A percentile compares a stretch with the other conserved stretches of the same genome.
Evolutionary conservation across 139 green algal genomes (phyloP).

Genomic region (Tetraselmis chui): DNA sequence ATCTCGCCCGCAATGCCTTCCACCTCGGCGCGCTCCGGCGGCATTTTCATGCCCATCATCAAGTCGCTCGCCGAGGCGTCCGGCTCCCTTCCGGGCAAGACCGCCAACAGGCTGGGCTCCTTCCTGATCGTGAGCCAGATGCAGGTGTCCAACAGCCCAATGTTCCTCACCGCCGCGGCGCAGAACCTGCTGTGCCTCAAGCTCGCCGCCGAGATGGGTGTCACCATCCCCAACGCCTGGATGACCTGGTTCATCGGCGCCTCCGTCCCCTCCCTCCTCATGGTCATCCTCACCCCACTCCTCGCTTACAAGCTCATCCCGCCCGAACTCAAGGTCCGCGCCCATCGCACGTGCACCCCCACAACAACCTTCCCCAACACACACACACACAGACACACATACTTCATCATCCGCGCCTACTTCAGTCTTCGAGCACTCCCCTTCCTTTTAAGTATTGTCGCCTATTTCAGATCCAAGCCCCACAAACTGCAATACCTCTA

Average conservation of each 20-base stretch:
- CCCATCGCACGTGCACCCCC: neutral
- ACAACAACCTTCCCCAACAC: neutral
- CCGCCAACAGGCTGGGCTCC: slow-evolving; percentile 66
- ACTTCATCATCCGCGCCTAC: too few species aligned
- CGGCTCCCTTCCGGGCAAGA: slow-evolving; percentile 53
- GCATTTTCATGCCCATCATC: slow-evolving; percentile 99
- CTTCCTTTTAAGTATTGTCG: too few species aligned
- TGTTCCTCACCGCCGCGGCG: slow-evolving; percentile 87
- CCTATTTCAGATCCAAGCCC: too few species aligned
- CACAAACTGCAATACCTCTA: too few species aligned
- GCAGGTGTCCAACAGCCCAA: slow-evolving; percentile 43
- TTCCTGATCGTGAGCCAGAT: slow-evolving; percentile 90
- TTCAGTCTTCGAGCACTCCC: too few species aligned
- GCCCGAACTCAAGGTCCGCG: slow-evolving; percentile 29
- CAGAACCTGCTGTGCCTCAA: slow-evolving; percentile 98
- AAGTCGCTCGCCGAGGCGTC: slow-evolving; percentile 54
- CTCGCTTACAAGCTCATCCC: slow-evolving; percentile 70
- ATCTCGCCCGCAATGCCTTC: slow-evolving; percentile 93
- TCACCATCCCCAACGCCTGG: slow-evolving; percentile 75
- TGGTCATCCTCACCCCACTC: slow-evolving; percentile 50
- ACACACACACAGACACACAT: too few species aligned
- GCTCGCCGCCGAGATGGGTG: slow-evolving; percentile 82
- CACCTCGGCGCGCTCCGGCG: slow-evolving; percentile 76
- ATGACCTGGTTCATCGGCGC: slow-evolving; percentile 79
- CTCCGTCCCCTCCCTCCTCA: neutral